Evolutionary conservation across 1,284 basidiomycete species (phyloP).

Genomic region (Marasmius fiardii): DNA sequence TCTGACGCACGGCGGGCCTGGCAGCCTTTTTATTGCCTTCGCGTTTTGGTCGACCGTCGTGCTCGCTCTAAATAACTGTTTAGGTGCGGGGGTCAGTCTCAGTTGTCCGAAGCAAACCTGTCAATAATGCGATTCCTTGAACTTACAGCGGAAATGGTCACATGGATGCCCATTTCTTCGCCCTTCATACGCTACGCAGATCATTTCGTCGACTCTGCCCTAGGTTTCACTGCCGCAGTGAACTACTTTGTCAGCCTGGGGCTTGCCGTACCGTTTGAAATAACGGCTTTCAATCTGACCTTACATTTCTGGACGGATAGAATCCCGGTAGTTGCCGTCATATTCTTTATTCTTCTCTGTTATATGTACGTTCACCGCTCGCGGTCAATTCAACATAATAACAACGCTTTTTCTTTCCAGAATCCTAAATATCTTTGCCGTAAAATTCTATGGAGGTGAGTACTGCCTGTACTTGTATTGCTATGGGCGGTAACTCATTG

Average conservation of each 20-base stretch:
- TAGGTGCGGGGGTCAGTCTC: conserved; percentile 26
- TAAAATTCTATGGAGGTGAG: conserved; percentile 47
- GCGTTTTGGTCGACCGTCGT: conserved; percentile 44
- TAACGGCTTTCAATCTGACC: conserved; percentile 42
- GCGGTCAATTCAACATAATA: not conserved
- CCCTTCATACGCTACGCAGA: conserved; percentile 47
- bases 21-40: conserved; percentile 44
- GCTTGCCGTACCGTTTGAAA: conserved; percentile 43
- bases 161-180: conserved; percentile 48
- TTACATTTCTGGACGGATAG: conserved; percentile 48
- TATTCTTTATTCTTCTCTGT: conserved; percentile 32
- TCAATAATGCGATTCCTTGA: no score
- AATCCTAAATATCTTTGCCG: conserved; percentile 41
- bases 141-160: conserved; percentile 46
- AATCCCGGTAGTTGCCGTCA: conserved; percentile 39
- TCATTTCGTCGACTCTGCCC: conserved; percentile 44
- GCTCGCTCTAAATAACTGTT: conserved; percentile 42
- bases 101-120: not conserved
- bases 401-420: conserved; percentile 19
- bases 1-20: conserved; percentile 45
- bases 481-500: no score
- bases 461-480: no score
- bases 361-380: conserved; percentile 31
- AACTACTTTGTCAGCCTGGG: conserved; percentile 45
- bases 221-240: conserved; percentile 42